Evolutionary conservation across 768 basidiomycete genomes (phyloP), one percentile per base, ranked within the genome.

Genomic region (Paxillus rubicundulus): DNA sequence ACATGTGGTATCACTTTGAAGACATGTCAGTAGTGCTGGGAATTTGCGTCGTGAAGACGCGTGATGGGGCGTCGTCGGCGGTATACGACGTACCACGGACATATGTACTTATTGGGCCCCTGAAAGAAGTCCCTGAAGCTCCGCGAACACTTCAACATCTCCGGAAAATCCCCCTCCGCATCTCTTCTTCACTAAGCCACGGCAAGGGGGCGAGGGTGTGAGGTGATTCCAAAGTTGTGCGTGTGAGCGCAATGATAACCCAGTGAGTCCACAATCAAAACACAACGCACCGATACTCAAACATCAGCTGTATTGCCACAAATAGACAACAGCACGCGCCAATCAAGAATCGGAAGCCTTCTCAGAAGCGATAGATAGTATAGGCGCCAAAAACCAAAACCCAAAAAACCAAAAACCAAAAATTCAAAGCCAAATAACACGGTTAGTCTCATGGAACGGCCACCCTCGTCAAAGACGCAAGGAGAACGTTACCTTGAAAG

Each of bases 221-320:
- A 30, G 30, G 9, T 13, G 1, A 53, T 28, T 54, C 39, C 9
- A 16, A 24, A 24, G 6, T 24, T 24, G 4, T 24, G 24, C 39
- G n/a, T 50, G 41, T 47, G 38, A 53, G 50, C 50, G 24, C 37
- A 20, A 17, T 50, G 20, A n/a, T 34, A 44, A 41, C 12, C 4
- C 12, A 33, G 28, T 6, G 28, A 36, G 36, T 47, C 18, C 21
- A 50, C 17, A 20, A 16, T 45, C 7, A 9, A 24, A 24, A 24
- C 24, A 2, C 24, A 4, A 74, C 85, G 17, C 57, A 88, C 91
- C 92, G 75, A 69, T 98, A 98, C 63, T 98, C 96, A 54, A 98
- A 92, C 96, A 98, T 97, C 41, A 96, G 66, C 63, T 98, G 96
- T 2, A 82, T 84, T 2, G 80, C 91, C 18, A 92, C 77, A 62